These are phyloP conservation scores for Pestalotiopsis fici DNA, from an alignment of 2,329 filamentous ascomycete species.

Conservation along the genomic window DNA sequence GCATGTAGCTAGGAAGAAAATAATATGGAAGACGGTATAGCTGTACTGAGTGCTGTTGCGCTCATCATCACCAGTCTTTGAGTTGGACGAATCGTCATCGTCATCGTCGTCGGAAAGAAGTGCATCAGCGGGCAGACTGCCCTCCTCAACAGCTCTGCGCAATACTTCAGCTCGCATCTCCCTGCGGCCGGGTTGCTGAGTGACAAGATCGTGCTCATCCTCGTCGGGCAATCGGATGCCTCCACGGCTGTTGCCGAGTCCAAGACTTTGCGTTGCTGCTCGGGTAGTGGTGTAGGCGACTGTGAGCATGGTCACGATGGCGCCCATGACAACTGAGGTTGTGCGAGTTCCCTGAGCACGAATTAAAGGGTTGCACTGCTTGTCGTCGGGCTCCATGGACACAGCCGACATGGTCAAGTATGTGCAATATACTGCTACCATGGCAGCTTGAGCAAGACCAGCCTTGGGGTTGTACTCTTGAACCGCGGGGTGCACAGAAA, in stretches of 20 bases:
- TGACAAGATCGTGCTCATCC: conserved; percentile 86
- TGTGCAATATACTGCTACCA: conserved; percentile 97
- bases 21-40: conserved; percentile 93
- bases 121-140: conserved; percentile 87
- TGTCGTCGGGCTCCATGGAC: conserved; percentile 95
- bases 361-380: conserved; percentile 89
- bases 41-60: conserved; percentile 89
- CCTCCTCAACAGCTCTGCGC: conserved; percentile 88
- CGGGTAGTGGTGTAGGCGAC: conserved; percentile 97
- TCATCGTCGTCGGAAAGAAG: conserved; percentile 72
- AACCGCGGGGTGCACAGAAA: conserved; percentile 87
- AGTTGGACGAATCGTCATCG: conserved; percentile 60
- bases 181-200: conserved; percentile 79
- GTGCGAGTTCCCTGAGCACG: conserved; percentile 84
- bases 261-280: conserved; percentile 87
- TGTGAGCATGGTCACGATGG: conserved; percentile 93
- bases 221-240: conserved; percentile 65
- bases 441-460: conserved; percentile 93
- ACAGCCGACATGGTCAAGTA: conserved; percentile 98
- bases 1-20: conserved; percentile 93
- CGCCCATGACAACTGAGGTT: conserved; percentile 88
- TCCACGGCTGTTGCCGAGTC: conserved; percentile 62
- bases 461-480: conserved; percentile 93
- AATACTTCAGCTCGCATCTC: conserved; percentile 94
- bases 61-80: conserved; percentile 81